These are phyloP conservation scores for Eucalyptus guilfoylei DNA, from an alignment of 345 rosid species.

Conservation along the genomic window DNA sequence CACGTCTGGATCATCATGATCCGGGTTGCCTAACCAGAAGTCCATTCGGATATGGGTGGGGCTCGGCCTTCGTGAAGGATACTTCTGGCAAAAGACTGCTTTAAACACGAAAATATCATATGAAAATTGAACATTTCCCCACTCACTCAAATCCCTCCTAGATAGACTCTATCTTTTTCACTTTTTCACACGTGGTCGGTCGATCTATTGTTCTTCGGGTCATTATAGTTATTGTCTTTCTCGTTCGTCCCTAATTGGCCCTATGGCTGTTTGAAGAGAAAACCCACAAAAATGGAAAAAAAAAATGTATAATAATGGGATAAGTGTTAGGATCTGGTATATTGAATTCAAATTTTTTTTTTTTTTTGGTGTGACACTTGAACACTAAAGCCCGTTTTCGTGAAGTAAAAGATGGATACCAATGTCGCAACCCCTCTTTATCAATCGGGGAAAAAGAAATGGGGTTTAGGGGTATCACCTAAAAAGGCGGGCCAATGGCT, in stretches of 20 bases:
- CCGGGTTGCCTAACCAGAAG: background rate
- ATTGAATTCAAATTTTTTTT: too few species aligned
- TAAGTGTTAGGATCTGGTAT: too few species aligned
- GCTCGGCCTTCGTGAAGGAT: background rate
- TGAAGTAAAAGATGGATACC: background rate
- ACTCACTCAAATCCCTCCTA: background rate
- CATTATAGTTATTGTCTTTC: background rate
- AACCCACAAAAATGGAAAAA: background rate
- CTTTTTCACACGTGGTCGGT: background rate
- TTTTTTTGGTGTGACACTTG: background rate
- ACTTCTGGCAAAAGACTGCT: background rate
- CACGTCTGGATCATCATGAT: background rate
- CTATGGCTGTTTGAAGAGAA: background rate
- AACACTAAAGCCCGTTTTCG: background rate
- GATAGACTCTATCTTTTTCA: background rate
- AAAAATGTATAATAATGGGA: background rate
- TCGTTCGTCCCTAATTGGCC: background rate
- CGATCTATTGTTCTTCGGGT: background rate
- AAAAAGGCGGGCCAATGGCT: fast-evolving
- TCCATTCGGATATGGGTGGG: background rate
- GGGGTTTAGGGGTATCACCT: too few species aligned
- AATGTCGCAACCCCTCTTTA: too few species aligned
- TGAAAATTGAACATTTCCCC: background rate
- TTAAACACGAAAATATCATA: background rate
- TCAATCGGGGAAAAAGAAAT: too few species aligned